Base-by-base conservation (phyloP, 192 early-diverging fungal genomes). In the Gaertneriomyces sp. region DNA sequence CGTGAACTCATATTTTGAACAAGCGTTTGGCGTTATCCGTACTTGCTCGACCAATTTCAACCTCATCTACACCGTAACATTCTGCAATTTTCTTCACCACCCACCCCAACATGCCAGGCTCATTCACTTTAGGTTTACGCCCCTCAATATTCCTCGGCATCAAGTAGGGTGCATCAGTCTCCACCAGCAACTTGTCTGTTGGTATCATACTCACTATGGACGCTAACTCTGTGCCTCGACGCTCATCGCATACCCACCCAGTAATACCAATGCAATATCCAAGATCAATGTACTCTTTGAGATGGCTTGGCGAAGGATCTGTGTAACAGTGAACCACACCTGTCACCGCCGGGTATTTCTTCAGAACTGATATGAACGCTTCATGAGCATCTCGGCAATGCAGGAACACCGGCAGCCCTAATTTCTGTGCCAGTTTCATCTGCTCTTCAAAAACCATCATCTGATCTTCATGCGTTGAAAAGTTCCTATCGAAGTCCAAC, bases 241-340 rank as follows among this genome's bases (percentile, higher is more conserved):
- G 61, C 70, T 44, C 60, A 52, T 47, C 74, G 20, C 45, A 68
- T 44, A 65, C 68, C 79, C 96, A 98, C 0, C 96, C 96, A 66
- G 95, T 98, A 69, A 98, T 82, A n/a, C 96, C 94, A 72, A 98
- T 90, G 72, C 87, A 90, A 17, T 96, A 75, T 3, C 81, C 92
- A 45, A 94, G 72, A 42, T 57, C 74, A 6, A 85, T 78, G 40
- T 91, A 63, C 33, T 81, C 71, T 42, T 79, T 58, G 53, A 85
- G 70, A 71, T 86, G 76, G 60, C 92, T 90, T 7, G 84, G 87
- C 3, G 83, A 41, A 0, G 81, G 71, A 12, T 91, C 94, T 8
- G 92, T 94, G 69, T 92, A 95, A 6, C 91, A 95, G 63, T 98
- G 96, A 44, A 95, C 88, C 1, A 95, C 92, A 16, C 93, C 96